Evolutionary conservation across 2,329 filamentous ascomycete genomes (phyloP), one percentile per base, ranked within the genome.

Genomic region (Penicillium sp.): DNA sequence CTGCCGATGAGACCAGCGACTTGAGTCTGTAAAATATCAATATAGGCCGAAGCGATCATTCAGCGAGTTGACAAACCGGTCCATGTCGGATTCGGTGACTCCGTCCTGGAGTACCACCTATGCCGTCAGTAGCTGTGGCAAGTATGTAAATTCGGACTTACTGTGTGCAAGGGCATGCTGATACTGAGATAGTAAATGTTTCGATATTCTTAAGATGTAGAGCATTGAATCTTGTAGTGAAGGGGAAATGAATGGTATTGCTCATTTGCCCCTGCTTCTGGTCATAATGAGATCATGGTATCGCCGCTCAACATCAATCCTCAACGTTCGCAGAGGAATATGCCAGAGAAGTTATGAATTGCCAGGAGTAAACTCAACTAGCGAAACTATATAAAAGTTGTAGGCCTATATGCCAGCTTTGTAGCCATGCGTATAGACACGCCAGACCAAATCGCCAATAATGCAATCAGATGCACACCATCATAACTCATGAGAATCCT

Each of bases 1-100:
- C 46, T 11, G 41, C 46, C 9, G 41, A 47, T 30, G 17, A 31
- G 10, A 49, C 40, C 13, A 49, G 36, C n/a, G 37, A 38, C 18
- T 37, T 41, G 13, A 47, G 28, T 12, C 46, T 49, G 7, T 14
- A 7, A 4, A 13, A n/a, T 18, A 20, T 13, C 7, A 30, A 13
- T 27, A 6, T 9, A 10, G 4, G 16, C 4, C 6, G 16, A 11
- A 5, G n/a, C 13, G 20, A 35, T 9, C 18, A 30, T 12, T 17
- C 6, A 11, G n/a, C 14, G 13, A 5, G 12, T 10, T 26, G 18
- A 18, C 44, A 28, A 11, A 45, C 45, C 34, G 42, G 34, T 48
- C 45, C 11, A 34, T 36, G 29, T 48, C 45, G n/a, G 36, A 42
- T n/a, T 42, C 41, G 4, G 37, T 44, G 17, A 29, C 32, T 12